These are phyloP conservation scores for Ensete glaucum DNA, from an alignment of 176 grass and related monocot genomes.

Conservation along the genomic window DNA sequence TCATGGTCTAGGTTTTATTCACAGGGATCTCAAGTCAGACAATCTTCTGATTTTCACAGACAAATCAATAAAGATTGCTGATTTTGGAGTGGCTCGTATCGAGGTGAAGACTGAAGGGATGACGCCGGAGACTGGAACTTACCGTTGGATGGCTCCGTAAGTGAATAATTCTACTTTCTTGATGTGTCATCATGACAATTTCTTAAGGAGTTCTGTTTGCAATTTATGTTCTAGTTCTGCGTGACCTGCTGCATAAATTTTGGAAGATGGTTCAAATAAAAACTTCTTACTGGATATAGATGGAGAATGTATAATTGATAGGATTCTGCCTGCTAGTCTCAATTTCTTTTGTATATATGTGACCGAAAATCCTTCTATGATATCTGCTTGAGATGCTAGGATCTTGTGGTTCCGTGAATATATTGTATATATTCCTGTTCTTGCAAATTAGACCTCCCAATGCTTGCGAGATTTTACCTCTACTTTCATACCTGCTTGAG, in stretches of 20 bases:
- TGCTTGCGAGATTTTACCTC: too few relatives aligned
- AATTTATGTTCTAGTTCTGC: background rate
- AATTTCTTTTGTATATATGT: too few relatives aligned
- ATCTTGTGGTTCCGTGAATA: too few relatives aligned
- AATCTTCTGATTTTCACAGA: conserved; percentile 86
- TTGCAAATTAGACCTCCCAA: too few relatives aligned
- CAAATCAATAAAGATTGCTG: conserved; percentile 95
- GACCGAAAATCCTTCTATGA: too few relatives aligned
- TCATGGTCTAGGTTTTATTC: conserved; percentile 87
- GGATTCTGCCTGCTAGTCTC: too few relatives aligned
- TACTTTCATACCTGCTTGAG: too few relatives aligned
- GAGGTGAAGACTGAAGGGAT: conserved; percentile 95
- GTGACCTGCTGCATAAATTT: conserved; percentile 11
- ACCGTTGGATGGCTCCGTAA: conserved; percentile 99
- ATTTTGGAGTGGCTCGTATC: conserved; percentile 94
- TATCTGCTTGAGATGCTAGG: too few relatives aligned
- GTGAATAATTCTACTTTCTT: conserved; percentile 19
- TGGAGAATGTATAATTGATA: too few relatives aligned
- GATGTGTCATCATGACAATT: background rate
- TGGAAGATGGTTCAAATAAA: background rate
- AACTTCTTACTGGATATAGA: background rate
- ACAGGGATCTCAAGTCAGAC: conserved; percentile 92
- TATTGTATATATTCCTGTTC: too few relatives aligned
- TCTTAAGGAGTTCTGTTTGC: background rate
- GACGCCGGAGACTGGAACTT: conserved; percentile 99